Percentiles rank a stretch among this genome's conserved stretches.
These are phyloP conservation scores for Ceratobasidium sp. DNA, from an alignment of 1,284 basidiomycete species.

Conservation along the genomic window DNA sequence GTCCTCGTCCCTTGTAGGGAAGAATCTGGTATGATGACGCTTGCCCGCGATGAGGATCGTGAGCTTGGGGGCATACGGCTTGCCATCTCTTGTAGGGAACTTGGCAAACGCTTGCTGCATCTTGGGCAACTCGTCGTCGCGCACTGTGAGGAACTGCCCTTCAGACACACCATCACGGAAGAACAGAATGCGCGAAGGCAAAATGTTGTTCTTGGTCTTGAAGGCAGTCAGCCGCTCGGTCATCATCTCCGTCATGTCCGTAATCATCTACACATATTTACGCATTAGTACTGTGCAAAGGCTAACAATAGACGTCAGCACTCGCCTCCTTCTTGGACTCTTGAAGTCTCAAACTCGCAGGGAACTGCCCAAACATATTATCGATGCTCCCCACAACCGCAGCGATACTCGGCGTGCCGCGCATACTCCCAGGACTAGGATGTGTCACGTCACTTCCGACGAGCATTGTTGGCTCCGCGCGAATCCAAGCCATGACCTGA, in stretches of 20 bases:
- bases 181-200: conserved; percentile 46
- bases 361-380: conserved; percentile 74
- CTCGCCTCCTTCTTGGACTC: conserved; percentile 79
- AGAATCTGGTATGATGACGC: conserved; percentile 82
- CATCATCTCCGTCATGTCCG: conserved; percentile 78
- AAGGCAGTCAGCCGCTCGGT: conserved; percentile 68
- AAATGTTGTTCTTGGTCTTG: conserved; percentile 60
- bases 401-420: conserved; percentile 79
- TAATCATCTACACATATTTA: conserved; percentile 72
- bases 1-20: conserved; percentile 64
- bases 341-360: conserved; percentile 79
- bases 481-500: conserved; percentile 69
- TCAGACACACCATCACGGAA: conserved; percentile 76
- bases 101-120: conserved; percentile 12
- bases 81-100: too few species aligned
- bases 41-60: conserved; percentile 47
- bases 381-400: conserved; percentile 83
- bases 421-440: conserved; percentile 61
- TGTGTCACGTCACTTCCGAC: conserved; percentile 89
- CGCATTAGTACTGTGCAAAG: not conserved
- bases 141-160: conserved; percentile 60
- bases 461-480: conserved; percentile 74
- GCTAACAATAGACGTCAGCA: not conserved
- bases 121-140: conserved; percentile 47
- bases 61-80: conserved; percentile 36